phyloP scores from a whole-genome alignment of 2,329 filamentous ascomycete genomes.

The Neonectria faginata region DNA sequence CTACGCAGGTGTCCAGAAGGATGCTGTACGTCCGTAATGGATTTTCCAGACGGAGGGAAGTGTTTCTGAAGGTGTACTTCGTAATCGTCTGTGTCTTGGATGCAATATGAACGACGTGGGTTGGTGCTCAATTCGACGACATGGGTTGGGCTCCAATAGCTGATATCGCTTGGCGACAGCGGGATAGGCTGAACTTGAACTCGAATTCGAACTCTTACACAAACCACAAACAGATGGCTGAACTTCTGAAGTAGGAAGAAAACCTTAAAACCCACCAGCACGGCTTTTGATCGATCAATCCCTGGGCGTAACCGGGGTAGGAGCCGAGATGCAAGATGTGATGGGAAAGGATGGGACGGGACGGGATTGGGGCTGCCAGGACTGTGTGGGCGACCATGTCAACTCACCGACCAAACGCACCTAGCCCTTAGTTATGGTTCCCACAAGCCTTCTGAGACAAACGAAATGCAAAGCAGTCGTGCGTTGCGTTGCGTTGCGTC shows the following conservation, averaged over 20 bases:
- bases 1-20: slow-evolving; percentile 10
- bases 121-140: slow-evolving; percentile 17
- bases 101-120: slow-evolving; percentile 13
- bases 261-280: not conserved
- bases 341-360: slow-evolving; percentile 17
- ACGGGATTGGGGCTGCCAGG: slow-evolving; percentile 13
- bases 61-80: slow-evolving; percentile 29
- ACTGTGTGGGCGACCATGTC: slow-evolving; percentile 22
- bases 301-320: not conserved
- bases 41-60: slow-evolving; percentile 34
- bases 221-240: not conserved
- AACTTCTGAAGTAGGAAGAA: not conserved
- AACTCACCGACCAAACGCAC: slow-evolving; percentile 9
- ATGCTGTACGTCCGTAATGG: slow-evolving; percentile 6
- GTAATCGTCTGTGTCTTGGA: slow-evolving; percentile 6
- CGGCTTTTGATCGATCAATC: slow-evolving; percentile 3
- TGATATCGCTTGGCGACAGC: slow-evolving; percentile 6
- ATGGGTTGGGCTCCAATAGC: slow-evolving; percentile 10
- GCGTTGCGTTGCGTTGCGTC: slow-evolving; percentile 16
- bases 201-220: not conserved
- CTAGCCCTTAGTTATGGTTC: slow-evolving; percentile 18
- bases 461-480: slow-evolving; percentile 25
- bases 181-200: not conserved
- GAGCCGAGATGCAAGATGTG: slow-evolving; percentile 19
- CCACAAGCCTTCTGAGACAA: slow-evolving; percentile 20